Evolutionary conservation across 768 basidiomycete species (phyloP).

Genomic region (Epithele typhae): DNA sequence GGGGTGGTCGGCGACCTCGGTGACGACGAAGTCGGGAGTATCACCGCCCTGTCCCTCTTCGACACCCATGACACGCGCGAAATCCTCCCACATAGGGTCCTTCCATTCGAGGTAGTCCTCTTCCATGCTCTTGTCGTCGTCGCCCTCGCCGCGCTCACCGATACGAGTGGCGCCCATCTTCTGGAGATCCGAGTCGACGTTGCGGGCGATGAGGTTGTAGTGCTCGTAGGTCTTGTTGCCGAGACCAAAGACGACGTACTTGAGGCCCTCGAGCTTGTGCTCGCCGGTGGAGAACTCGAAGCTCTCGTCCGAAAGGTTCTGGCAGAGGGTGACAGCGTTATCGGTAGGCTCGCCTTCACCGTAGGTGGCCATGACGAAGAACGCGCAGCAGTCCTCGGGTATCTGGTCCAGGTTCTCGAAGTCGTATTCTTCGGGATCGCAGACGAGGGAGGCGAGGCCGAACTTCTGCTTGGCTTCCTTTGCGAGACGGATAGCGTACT

Average conservation of each 20-base stretch:
- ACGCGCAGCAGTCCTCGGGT: conserved; percentile 80
- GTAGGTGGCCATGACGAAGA: conserved; percentile 98
- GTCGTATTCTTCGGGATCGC: conserved; percentile 98
- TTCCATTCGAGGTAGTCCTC: conserved; percentile 99
- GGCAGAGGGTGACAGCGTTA: conserved; percentile 92
- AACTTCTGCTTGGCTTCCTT: conserved; percentile 98
- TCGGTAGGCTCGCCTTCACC: conserved; percentile 99
- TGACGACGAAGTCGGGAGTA: conserved; percentile 88
- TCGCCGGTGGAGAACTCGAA: conserved; percentile 84
- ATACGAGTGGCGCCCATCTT: conserved; percentile 83
- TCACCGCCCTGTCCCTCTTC: conserved; percentile 98
- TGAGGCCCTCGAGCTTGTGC: conserved; percentile 74
- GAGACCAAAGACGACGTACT: conserved; percentile 92
- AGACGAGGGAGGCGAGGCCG: conserved; percentile 92
- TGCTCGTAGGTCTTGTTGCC: conserved; percentile 96
- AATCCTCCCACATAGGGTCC: conserved; percentile 93
- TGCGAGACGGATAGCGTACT: conserved; percentile 94
- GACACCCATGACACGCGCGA: conserved; percentile 77
- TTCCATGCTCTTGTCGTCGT: conserved; percentile 99
- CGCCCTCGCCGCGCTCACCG: conserved; percentile 90
- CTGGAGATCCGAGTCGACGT: conserved; percentile 67
- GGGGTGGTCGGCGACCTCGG: conserved; percentile 71
- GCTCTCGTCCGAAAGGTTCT: conserved; percentile 81
- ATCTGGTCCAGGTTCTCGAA: conserved; percentile 93
- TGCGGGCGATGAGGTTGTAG: conserved; percentile 86